Evolutionary conservation across 257 asterid genomes (phyloP).

Genomic region (Striga asiatica): DNA sequence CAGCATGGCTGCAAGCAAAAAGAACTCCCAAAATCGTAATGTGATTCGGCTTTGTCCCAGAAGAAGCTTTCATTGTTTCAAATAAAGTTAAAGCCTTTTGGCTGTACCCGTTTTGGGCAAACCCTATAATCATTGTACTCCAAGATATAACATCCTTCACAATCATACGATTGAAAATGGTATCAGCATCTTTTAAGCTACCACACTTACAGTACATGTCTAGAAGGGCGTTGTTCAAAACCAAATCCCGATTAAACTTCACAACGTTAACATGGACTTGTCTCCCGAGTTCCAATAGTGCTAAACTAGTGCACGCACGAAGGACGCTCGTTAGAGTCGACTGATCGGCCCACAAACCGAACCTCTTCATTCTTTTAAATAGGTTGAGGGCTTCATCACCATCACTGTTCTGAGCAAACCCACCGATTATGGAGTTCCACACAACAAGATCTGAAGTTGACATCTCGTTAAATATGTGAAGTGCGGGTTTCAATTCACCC

Average conservation of each 20-base stretch:
- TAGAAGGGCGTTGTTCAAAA: conserved; percentile 71
- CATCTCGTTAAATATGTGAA: conserved; percentile 54
- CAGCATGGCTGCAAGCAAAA: conserved; percentile 75
- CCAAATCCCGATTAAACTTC: conserved; percentile 62
- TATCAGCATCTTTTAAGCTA: conserved; percentile 51
- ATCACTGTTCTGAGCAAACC: conserved; percentile 79
- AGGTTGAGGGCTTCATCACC: conserved; percentile 70
- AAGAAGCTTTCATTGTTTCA: conserved; percentile 36
- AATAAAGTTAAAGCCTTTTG: conserved; percentile 55
- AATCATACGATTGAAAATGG: conserved; percentile 43
- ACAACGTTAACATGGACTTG: conserved; percentile 77
- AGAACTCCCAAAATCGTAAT: conserved; percentile 74
- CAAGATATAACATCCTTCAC: conserved; percentile 79
- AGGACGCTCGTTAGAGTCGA: conserved; percentile 69
- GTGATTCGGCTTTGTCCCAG: conserved; percentile 44
- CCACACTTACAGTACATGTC: conserved; percentile 97
- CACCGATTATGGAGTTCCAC: conserved; percentile 85
- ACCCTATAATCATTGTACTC: conserved; percentile 94
- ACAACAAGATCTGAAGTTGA: conserved; percentile 60
- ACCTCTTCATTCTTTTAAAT: conserved; percentile 60
- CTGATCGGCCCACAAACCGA: conserved; percentile 50
- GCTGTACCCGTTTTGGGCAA: conserved; percentile 89
- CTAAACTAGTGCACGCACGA: conserved; percentile 82
- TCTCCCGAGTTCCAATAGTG: conserved; percentile 68
- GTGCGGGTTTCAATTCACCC: conserved; percentile 44